A percentile compares a stretch with the other conserved stretches of the same genome.
Conservation (phyloP, 2,329 filamentous ascomycete species). For the Aureobasidium namibiae region DNA sequence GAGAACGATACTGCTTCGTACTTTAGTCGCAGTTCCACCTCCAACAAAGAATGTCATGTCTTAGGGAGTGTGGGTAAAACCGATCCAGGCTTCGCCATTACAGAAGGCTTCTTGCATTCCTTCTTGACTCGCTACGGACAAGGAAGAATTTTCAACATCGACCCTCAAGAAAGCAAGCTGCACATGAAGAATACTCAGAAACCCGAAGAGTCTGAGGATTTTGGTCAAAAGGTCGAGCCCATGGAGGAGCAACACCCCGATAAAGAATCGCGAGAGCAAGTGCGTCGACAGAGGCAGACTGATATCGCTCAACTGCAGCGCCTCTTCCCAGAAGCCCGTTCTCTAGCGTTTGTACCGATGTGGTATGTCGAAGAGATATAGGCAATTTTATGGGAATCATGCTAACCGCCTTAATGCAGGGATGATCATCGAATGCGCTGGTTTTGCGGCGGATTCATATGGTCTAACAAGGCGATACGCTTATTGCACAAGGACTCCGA, state of each 20-base stretch:
- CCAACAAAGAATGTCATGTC: background rate
- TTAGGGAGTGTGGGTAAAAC: background rate
- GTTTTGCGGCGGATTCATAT: slow-evolving; percentile 38
- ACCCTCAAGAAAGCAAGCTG: background rate
- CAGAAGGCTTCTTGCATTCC: slow-evolving; percentile 18
- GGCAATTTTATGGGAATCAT: too few species aligned
- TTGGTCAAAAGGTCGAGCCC: background rate
- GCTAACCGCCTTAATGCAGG: too few species aligned
- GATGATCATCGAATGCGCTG: slow-evolving; percentile 34
- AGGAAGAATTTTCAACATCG: slow-evolving; percentile 22
- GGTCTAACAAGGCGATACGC: slow-evolving; percentile 37
- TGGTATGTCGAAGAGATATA: too few species aligned
- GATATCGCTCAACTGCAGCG: background rate
- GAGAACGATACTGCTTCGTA: background rate
- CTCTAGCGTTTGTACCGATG: slow-evolving; percentile 43
- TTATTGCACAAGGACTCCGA: slow-evolving; percentile 33
- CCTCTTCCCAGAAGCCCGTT: slow-evolving; percentile 35
- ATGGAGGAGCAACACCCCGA: background rate
- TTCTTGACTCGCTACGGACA: slow-evolving; percentile 18
- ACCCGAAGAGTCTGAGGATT: background rate
- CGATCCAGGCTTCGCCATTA: background rate
- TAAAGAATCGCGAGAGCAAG: background rate
- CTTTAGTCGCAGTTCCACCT: background rate
- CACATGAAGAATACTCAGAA: background rate
- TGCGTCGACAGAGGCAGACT: background rate